phyloP scores from a whole-genome alignment of 2,329 filamentous ascomycete genomes.

The Hypoxylon sp. region DNA sequence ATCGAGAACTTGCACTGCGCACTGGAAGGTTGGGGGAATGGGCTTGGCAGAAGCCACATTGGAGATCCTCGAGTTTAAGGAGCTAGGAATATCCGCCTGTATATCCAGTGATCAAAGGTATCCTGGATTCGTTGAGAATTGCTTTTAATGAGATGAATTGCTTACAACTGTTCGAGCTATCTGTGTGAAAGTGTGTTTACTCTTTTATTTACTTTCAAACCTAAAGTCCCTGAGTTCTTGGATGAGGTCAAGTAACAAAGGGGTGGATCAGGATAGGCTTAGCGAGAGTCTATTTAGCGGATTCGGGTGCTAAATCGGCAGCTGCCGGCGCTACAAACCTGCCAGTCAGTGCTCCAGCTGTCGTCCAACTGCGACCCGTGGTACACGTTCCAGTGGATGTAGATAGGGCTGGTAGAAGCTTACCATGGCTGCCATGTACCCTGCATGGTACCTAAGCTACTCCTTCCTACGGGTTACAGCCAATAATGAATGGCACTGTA shows the following conservation, averaged over 20 bases:
- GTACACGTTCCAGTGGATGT: not conserved
- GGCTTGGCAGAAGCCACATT: not conserved
- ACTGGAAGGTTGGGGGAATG: not conserved
- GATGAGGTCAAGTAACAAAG: not conserved
- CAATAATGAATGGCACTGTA: conserved; percentile 29
- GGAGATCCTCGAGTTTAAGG: not conserved
- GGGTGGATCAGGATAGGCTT: not conserved
- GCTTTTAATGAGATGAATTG: not conserved
- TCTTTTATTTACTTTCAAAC: not conserved
- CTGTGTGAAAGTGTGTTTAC: not conserved
- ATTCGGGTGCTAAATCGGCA: conserved; percentile 27
- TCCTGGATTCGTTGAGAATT: not conserved
- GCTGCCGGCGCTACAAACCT: conserved; percentile 30
- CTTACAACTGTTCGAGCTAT: not conserved
- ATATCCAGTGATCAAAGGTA: not conserved
- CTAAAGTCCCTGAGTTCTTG: not conserved
- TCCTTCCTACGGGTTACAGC: conserved; percentile 16
- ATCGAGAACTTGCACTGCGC: not conserved
- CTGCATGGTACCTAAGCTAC: conserved; percentile 2
- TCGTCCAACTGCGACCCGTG: not conserved
- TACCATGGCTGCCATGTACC: conserved; percentile 14
- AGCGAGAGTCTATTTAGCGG: conserved; percentile 36
- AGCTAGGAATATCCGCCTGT: conserved; percentile 3
- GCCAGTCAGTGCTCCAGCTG: conserved; percentile 3
- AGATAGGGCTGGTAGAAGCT: conserved; percentile 13